Conservation (phyloP, 768 basidiomycete genomes). For the Tylopilus subfusipes region DNA sequence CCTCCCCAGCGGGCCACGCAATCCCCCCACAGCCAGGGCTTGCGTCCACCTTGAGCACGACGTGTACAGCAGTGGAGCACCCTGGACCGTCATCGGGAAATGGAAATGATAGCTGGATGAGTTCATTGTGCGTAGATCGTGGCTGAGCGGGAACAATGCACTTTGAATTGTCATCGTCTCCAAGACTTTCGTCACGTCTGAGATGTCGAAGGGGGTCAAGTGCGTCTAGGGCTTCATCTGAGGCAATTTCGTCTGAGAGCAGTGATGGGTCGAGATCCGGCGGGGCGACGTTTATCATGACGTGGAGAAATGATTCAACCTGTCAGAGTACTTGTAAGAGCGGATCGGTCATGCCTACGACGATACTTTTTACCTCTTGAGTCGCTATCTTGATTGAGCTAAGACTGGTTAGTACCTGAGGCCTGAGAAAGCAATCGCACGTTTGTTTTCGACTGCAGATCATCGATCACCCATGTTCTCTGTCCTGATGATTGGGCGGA, state of each 20-base stretch:
- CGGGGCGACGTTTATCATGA: slow-evolving; percentile 1
- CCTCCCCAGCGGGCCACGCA: slow-evolving; percentile 91
- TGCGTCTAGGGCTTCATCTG: slow-evolving; percentile 54
- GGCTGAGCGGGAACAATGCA: slow-evolving; percentile 52
- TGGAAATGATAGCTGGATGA: slow-evolving; percentile 44
- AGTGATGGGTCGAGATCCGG: slow-evolving; percentile 10
- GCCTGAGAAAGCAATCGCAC: background rate
- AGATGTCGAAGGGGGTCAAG: slow-evolving; percentile 61
- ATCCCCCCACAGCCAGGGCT: slow-evolving; percentile 89
- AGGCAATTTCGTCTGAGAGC: slow-evolving; percentile 36
- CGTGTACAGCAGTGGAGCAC: slow-evolving; percentile 9
- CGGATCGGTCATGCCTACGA: background rate
- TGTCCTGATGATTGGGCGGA: too few relatives aligned
- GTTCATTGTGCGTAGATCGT: slow-evolving; percentile 46
- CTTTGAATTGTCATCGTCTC: slow-evolving; percentile 18
- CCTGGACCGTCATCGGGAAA: too few relatives aligned
- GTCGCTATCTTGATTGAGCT: background rate
- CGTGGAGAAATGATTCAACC: background rate
- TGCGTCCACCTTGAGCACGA: slow-evolving; percentile 67
- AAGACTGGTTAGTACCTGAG: background rate
- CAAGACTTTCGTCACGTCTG: slow-evolving; percentile 38
- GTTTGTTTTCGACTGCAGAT: background rate
- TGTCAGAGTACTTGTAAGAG: background rate
- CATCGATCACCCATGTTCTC: too few relatives aligned
- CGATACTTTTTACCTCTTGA: background rate